phyloP scores from a whole-genome alignment of 1,284 basidiomycete species.

The Vanrija pseudolonga region DNA sequence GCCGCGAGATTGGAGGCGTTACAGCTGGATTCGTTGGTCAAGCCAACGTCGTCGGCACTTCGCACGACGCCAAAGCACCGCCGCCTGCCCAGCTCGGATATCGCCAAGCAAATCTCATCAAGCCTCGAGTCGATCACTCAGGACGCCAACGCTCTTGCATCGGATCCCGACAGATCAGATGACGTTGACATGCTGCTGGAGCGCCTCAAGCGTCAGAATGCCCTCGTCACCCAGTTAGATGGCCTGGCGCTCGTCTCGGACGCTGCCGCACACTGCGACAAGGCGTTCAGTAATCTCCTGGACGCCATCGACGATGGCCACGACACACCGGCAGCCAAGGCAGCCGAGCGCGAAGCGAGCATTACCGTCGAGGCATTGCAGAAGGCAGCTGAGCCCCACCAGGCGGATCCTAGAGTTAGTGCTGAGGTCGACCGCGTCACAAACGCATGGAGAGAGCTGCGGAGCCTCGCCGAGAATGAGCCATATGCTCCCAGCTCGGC shows the following conservation, averaged over 20 bases:
- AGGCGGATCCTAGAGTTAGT: constrained; percentile 20
- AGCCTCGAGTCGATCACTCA: constrained; percentile 20
- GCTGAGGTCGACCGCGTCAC: constrained; percentile 19
- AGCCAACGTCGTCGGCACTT: constrained; percentile 8
- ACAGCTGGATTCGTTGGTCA: constrained; percentile 15
- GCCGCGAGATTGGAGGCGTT: constrained; percentile 23
- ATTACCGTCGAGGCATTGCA: constrained; percentile 2
- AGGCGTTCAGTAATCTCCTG: constrained; percentile 22
- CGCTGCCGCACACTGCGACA: constrained; percentile 21
- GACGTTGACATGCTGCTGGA: constrained; percentile 7
- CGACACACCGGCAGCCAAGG: background rate
- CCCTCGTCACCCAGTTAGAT: constrained; percentile 9
- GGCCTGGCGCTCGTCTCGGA: constrained; percentile 16
- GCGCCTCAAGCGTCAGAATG: constrained; percentile 6
- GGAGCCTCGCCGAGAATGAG: constrained; percentile 14
- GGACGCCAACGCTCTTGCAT: constrained; percentile 10
- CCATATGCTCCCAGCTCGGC: background rate
- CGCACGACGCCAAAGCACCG: constrained; percentile 9
- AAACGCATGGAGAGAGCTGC: constrained; percentile 22
- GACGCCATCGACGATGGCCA: constrained; percentile 18
- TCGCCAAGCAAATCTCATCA: constrained; percentile 5
- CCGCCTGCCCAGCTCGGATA: constrained; percentile 17
- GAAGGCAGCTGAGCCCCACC: constrained; percentile 8
- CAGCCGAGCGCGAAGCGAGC: constrained; percentile 2
- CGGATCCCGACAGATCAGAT: background rate